Base-by-base conservation (phyloP, 73 alveolate genomes). In the Stentor coeruleus region DNA sequence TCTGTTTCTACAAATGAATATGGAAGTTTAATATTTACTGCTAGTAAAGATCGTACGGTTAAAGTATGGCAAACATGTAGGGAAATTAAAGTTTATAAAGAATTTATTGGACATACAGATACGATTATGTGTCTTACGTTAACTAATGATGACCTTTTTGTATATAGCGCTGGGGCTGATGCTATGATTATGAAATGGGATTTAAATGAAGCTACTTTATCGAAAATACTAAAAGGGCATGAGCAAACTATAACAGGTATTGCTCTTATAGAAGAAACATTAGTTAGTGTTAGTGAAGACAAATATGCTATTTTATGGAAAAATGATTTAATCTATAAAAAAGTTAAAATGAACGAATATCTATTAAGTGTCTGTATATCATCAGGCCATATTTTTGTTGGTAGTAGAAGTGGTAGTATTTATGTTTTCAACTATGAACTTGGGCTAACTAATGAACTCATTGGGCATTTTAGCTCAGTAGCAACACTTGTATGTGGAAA, bases 191-290 rank as follows among this genome's bases (percentile, higher is more conserved):
- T n/a, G n/a, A n/a, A n/a, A n/a, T n/a, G n/a, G n/a, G n/a, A n/a
- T n/a, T n/a, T n/a, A n/a, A n/a, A n/a, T n/a, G n/a, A n/a, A n/a
- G n/a, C n/a, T n/a, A n/a, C n/a, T n/a, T n/a, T n/a, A n/a, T n/a
- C n/a, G n/a, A n/a, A n/a, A 57, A 57, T 20, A 2, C 15, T 57
- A 31, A 0, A 20, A 2, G 73, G 73, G 73, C 81, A 66, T 2
- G 81, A 66, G 81, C n/a, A 66, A 66, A 57, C 59, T 30, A 66
- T 66, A 33, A 28, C 59, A 66, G 81, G 35, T 66, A 66, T 66
- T 15, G 81, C n/a, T 1, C 81, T 57, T 33, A n/a, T 57, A 2
- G 28, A 57, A 57, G 73, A 31, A 57, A 20, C 28, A 1, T 57
- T 57, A 57, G 15, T 20, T 31, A 20, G 35, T 20, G 73, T 31